A percentile compares a stretch with the other conserved stretches of the same genome.
Conservation (phyloP, 1,284 basidiomycete species). For the Paramarasmius palmivorus region DNA sequence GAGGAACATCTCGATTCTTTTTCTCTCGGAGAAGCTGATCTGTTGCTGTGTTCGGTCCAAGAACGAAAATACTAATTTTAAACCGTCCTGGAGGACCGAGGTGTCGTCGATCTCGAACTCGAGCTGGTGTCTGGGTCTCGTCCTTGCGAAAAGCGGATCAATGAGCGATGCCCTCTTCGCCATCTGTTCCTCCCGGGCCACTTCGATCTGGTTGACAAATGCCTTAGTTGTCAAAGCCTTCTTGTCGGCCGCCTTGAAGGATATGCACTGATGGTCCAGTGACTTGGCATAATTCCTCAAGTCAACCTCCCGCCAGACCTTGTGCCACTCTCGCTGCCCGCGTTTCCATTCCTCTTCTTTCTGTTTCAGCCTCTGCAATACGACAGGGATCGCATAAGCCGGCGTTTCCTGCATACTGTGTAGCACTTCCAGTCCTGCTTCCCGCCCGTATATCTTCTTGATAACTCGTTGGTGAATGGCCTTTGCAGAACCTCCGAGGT, state of each 20-base stretch:
- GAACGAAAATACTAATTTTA: conserved; percentile 91
- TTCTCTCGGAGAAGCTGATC: conserved; percentile 73
- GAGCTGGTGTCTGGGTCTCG: conserved; percentile 76
- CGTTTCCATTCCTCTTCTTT: conserved; percentile 99
- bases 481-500: conserved; percentile 88
- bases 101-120: conserved; percentile 80
- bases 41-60: conserved; percentile 85
- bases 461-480: conserved; percentile 93
- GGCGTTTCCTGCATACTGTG: conserved; percentile 94
- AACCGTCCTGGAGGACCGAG: conserved; percentile 78
- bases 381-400: conserved; percentile 88
- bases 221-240: conserved; percentile 84
- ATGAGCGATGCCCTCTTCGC: conserved; percentile 76
- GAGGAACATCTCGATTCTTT: conserved; percentile 83
- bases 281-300: conserved; percentile 92
- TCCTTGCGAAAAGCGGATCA: conserved; percentile 75
- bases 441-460: conserved; percentile 95
- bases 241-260: conserved; percentile 92
- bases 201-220: conserved; percentile 90
- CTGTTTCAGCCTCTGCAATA: conserved; percentile 89
- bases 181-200: conserved; percentile 83
- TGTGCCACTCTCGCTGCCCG: conserved; percentile 99
- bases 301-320: conserved; percentile 97
- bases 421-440: conserved; percentile 87
- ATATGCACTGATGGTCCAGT: conserved; percentile 91